Conservation (phyloP, 2,329 filamentous ascomycete genomes). For the Paracoccidioides lutzii region DNA sequence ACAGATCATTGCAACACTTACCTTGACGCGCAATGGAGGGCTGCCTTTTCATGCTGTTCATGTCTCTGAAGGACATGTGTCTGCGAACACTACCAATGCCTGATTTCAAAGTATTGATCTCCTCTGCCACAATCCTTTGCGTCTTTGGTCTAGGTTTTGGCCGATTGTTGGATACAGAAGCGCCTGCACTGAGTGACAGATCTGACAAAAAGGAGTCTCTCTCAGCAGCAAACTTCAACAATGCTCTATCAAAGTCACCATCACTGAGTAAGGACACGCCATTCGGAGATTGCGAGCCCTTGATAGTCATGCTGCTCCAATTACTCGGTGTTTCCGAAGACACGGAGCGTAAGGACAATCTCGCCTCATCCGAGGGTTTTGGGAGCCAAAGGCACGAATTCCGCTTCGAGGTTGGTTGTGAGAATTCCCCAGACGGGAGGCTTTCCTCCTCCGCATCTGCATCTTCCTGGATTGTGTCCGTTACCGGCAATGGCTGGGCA, state of each 20-base stretch:
- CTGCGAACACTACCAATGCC: slow-evolving; percentile 77
- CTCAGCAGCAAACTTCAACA: slow-evolving; percentile 91
- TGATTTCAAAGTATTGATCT: slow-evolving; percentile 42
- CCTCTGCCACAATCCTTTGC: slow-evolving; percentile 68
- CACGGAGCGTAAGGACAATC: slow-evolving; percentile 38
- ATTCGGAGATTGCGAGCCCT: slow-evolving; percentile 26
- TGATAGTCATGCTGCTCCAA: slow-evolving; percentile 52
- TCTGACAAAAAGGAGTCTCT: slow-evolving; percentile 88
- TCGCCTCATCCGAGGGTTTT: slow-evolving; percentile 23
- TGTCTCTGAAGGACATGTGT: slow-evolving; percentile 84
- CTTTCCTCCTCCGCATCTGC: slow-evolving; percentile 39
- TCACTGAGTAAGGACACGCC: slow-evolving; percentile 43
- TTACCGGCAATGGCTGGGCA: slow-evolving; percentile 27
- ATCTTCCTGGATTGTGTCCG: slow-evolving; percentile 51
- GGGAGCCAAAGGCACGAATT: slow-evolving; percentile 30
- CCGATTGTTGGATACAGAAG: slow-evolving; percentile 50
- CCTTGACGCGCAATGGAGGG: slow-evolving; percentile 62
- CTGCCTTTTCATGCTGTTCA: slow-evolving; percentile 88
- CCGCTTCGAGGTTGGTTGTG: slow-evolving; percentile 29
- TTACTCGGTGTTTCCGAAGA: slow-evolving; percentile 45
- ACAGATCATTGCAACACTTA: slow-evolving; percentile 35
- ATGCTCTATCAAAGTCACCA: slow-evolving; percentile 84
- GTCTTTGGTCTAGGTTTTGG: slow-evolving; percentile 67
- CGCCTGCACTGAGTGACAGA: slow-evolving; percentile 74
- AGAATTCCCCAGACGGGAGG: slow-evolving; percentile 20